A percentile compares a stretch with the other conserved stretches of the same genome.
phyloP scores from a whole-genome alignment of 73 alveolate genomes.

The Tetrahymena elliotti region DNA sequence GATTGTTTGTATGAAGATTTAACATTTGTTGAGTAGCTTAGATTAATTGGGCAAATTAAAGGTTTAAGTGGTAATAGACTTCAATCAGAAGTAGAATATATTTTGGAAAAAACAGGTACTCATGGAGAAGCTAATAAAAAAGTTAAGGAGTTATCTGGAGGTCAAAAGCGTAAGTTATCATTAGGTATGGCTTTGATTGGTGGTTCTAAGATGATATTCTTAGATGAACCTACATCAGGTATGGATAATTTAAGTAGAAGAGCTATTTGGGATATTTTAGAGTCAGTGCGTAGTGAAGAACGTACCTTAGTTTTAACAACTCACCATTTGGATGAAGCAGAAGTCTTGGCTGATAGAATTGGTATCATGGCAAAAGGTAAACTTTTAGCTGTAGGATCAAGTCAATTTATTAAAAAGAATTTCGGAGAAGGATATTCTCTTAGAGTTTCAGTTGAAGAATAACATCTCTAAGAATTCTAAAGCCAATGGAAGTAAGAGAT shows the following conservation, averaged over 20 bases:
- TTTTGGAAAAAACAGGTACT: constrained; percentile 77
- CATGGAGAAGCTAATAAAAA: constrained; percentile 48
- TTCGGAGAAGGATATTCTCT: constrained; percentile 82
- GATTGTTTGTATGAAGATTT: constrained; percentile 88
- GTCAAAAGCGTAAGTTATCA: constrained; percentile 83
- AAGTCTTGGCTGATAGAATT: constrained; percentile 68
- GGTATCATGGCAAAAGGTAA: constrained; percentile 80
- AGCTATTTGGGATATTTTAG: constrained; percentile 87
- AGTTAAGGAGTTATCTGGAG: constrained; percentile 83
- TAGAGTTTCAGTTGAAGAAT: constrained; percentile 58
- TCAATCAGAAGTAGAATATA: constrained; percentile 49
- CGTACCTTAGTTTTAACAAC: constrained; percentile 74
- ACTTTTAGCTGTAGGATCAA: constrained; percentile 57
- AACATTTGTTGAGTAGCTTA: constrained; percentile 85
- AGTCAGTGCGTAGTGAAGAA: constrained; percentile 33
- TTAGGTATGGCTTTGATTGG: constrained; percentile 87
- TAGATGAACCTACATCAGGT: constrained; percentile 95
- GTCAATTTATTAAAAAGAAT: constrained; percentile 59
- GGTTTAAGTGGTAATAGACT: constrained; percentile 68
- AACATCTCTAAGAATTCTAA: constrained; percentile 20
- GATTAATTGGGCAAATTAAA: constrained; percentile 84
- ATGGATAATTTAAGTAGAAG: constrained; percentile 92
- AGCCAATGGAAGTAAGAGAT: constrained; percentile 7
- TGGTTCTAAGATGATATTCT: constrained; percentile 70
- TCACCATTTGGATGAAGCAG: constrained; percentile 87